Conservation (phyloP, 495 filamentous ascomycete species). For the Bathelium albidoporum region DNA sequence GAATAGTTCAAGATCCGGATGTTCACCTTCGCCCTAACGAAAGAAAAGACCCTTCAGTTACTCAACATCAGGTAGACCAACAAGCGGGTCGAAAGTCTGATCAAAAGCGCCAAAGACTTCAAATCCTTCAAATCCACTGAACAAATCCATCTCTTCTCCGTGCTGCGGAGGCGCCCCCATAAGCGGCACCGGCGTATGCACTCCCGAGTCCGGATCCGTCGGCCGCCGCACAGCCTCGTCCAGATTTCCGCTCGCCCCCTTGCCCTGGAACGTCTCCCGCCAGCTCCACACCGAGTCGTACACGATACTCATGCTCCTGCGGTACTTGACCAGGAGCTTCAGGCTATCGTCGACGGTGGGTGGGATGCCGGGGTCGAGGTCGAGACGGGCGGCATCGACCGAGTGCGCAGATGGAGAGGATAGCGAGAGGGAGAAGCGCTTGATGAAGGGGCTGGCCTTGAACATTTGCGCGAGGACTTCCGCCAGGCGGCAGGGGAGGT, state of each 20-base stretch:
- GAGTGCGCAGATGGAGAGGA: conserved; percentile 11
- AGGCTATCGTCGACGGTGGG: conserved; percentile 52
- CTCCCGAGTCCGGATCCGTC: conserved; percentile 38
- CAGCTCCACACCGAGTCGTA: conserved; percentile 91
- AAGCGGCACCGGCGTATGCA: conserved; percentile 48
- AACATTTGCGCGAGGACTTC: conserved; percentile 90
- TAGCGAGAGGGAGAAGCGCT: conserved; percentile 32
- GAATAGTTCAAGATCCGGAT: too few species aligned
- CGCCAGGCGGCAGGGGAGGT: conserved; percentile 72
- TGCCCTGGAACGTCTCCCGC: conserved; percentile 75
- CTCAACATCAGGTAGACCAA: not conserved
- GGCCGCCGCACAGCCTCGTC: conserved; percentile 80
- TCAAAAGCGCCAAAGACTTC: not conserved
- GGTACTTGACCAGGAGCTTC: conserved; percentile 74
- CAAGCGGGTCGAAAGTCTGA: not conserved
- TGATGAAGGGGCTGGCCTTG: conserved; percentile 55
- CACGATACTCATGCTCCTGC: conserved; percentile 88
- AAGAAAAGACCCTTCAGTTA: too few species aligned
- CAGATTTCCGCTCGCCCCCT: conserved; percentile 57
- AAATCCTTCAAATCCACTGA: not conserved
- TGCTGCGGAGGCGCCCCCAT: not conserved
- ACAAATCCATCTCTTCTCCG: conserved; percentile 1
- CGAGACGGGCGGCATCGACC: not conserved
- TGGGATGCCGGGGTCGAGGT: conserved; percentile 6
- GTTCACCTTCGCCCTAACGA: too few species aligned